Percentiles rank a stretch among this genome's conserved stretches.
phyloP scores from a whole-genome alignment of 345 rosid species.

The Murraya paniculata region DNA sequence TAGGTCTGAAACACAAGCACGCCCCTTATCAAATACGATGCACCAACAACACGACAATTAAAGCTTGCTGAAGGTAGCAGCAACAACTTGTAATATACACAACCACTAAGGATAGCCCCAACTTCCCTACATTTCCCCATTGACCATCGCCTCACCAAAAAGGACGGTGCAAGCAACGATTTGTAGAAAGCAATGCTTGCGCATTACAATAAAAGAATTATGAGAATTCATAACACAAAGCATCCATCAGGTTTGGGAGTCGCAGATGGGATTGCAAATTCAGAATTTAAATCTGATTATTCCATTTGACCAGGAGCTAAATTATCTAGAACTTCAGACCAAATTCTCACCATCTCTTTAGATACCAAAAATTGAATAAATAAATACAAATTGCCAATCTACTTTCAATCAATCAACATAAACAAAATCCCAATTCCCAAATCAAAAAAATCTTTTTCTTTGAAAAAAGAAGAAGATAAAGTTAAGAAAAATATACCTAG shows the following conservation, averaged over 20 bases:
- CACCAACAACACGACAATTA: not conserved
- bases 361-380: not conserved
- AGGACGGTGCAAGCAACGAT: not conserved
- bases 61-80: not conserved
- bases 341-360: not conserved
- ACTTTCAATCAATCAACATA: not conserved
- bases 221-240: not conserved
- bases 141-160: not conserved
- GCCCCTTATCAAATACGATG: not conserved
- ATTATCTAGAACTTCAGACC: not conserved
- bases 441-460: too few species aligned
- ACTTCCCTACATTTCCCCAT: not conserved
- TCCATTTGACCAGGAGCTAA: not conserved
- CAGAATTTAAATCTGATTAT: not conserved
- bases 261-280: not conserved
- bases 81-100: not conserved
- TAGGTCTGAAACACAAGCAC: not conserved
- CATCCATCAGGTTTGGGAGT: not conserved
- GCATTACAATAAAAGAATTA: not conserved
- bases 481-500: constrained; percentile 45
- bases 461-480: not conserved
- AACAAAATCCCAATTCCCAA: not conserved
- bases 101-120: not conserved
- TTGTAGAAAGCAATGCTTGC: not conserved
- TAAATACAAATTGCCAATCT: too few species aligned